Evolutionary conservation across 1,139 yeast genomes (phyloP), one percentile per base, ranked within the genome.

Genomic region (Saccharomyces hybrid): DNA sequence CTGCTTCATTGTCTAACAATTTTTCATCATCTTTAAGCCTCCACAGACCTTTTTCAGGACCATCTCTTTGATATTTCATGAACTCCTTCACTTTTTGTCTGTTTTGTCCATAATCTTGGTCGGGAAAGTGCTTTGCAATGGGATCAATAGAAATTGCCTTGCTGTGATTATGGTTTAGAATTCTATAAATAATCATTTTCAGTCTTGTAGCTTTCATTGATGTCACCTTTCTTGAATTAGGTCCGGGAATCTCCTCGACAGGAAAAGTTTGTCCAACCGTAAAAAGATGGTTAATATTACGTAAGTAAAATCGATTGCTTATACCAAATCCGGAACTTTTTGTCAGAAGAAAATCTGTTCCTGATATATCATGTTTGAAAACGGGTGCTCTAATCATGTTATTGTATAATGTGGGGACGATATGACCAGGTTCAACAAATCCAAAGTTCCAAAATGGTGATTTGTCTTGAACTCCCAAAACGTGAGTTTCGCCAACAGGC

Each of bases 391-490:
- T 77, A 5, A 86, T 73, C 86, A 95, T 84, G 62, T 90, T 87
- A 69, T 93, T 95, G 72, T 95, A 95, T 53, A 93, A 73, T 0
- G 99, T 88, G 0, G 98, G 98, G 1, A 91, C 97, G 57, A 89
- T 82, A 62, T 86, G 89, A 3, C 99, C 99, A 2, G 91, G 88
- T 52, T 90, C 97, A 13, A 95, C 98, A 71, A 87, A 88, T 1
- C 99, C 99, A 75, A 90, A 95, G 68, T 91, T 93, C 99, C 99
- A 95, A 68, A 93, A 95, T 11, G 99, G 98, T 11, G 96, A 88
- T 62, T 96, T 79, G 70, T 95, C 99, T 66, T 90, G 97, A 1
- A 88, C 89, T 16, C 97, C 97, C 46, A 95, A 75, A 2, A 95
- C 97, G 71, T 88, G 95, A 0, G 99, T 93, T 70, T 95, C 99